Evolutionary conservation across 75 land plant genomes (phyloP), one percentile per base, ranked within the genome.

Genomic region (Picea sitchensis): DNA sequence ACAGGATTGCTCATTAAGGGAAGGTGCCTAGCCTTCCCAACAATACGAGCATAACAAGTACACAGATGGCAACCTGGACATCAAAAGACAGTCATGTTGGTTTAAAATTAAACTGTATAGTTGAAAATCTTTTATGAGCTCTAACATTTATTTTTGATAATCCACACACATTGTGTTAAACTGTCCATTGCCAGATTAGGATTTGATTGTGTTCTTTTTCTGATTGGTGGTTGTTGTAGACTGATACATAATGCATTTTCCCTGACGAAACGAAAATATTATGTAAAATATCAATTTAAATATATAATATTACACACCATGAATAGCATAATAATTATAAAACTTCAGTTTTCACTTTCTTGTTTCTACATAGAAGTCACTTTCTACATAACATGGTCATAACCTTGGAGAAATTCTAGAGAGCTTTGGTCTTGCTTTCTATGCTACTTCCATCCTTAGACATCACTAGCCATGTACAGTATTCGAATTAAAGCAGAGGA

Each of bases 401-500:
- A 31, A n/a, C 56, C 56, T 51, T 51, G 56, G 56, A 9, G 1
- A 9, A 51, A 41, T 71, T 71, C 11, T 44, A 41, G 11, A 44
- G 51, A 71, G 13, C n/a, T 12, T 9, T 32, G 56, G 74, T 71
- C 41, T 71, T 44, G 74, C 41, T 15, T 32, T 71, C 20, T 5
- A 71, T 44, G 20, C 54, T 71, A n/a, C 9, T 71, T 71, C 36
- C 76, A 36, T 14, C 20, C 30, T 14, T 71, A 72, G 47, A 14
- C n/a, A 18, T 59, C 38, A 47, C 41, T 32, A 54, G 60, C n/a
- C 32, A 30, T 79, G 14, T 71, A 67, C 36, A 34, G 56, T 41
- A 79, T 71, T 73, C 59, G 5, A 60, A 74, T 41, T 34, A 36
- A 59, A 76, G 41, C 21, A 31, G 41, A 78, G 9, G 17, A 63